Evolutionary conservation across 306 rosid genomes (phyloP), one percentile per base, ranked within the genome.

Genomic region (Corylus americana): DNA sequence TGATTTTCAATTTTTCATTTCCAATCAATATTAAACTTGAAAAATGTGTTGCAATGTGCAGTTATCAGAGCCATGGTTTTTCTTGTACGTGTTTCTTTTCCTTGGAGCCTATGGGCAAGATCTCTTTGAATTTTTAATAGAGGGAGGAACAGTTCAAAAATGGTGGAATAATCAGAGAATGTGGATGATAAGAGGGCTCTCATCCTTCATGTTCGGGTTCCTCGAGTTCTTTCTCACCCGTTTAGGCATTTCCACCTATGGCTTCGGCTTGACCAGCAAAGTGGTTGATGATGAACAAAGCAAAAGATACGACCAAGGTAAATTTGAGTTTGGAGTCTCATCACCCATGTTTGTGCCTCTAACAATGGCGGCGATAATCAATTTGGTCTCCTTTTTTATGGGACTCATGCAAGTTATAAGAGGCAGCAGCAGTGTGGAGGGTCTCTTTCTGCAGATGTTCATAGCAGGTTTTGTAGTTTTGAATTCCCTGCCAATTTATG

Each of bases 111-210:
- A 85, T 18, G 81, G 80, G 1, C 77, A 83, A 64, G 81, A 85
- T 22, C 45, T 79, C 12, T 3, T 88, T 4, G 86, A 85, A 17
- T 88, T 85, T 74, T 2, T 74, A 8, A 25, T 57, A 4, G 51
- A 6, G 72, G 87, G 86, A 59, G 67, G 79, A 29, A 74, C 85
- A n/a, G 18, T 88, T 31, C 48, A n/a, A 4, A 79, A 39, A 59
- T 88, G 89, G 92, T 88, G 92, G 89, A 86, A 74, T 42, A 78
- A 86, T 29, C 89, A 86, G n/a, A 83, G 89, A 58, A 88, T 86
- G 75, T 86, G 91, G 91, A 69, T 82, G 79, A 48, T 81, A 47
- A 84, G 83, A 53, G 74, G 80, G 0, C 74, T 81, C 31, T 79
- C 88, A 11, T 37, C 79, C 73, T 71, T 11, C 62, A 4, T 74